Percentiles rank a stretch among this genome's conserved stretches.
Evolutionary conservation across 148 eudicot species (phyloP).

Genomic region (Chenopodium berlandieri): DNA sequence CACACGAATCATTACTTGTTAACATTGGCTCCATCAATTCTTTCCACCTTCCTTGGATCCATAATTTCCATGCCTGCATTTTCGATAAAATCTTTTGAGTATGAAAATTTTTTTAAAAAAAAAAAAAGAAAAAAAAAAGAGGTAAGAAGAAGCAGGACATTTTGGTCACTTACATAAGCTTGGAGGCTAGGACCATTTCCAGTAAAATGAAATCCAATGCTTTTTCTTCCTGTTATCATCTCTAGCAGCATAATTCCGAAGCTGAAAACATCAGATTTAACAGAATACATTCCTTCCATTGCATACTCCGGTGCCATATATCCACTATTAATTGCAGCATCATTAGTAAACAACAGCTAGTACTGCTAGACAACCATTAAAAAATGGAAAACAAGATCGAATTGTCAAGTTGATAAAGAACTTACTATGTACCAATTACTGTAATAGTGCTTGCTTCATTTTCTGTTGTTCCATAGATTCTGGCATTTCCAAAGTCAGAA

Average conservation of each 20-base stretch:
- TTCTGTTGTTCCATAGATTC: slow-evolving; percentile 33
- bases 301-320: slow-evolving; percentile 51
- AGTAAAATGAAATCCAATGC: slow-evolving; percentile 20
- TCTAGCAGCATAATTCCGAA: slow-evolving; percentile 42
- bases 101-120: background rate
- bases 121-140: background rate
- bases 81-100: background rate
- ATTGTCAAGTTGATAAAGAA: background rate
- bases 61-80: slow-evolving; percentile 37
- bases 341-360: background rate
- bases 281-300: slow-evolving; percentile 36
- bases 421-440: slow-evolving; percentile 42
- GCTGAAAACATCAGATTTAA: slow-evolving; percentile 44
- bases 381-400: background rate
- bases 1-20: background rate
- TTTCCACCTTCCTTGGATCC: slow-evolving; percentile 31
- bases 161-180: slow-evolving; percentile 27
- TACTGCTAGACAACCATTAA: too few species aligned
- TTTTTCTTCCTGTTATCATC: slow-evolving; percentile 36
- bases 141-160: background rate
- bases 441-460: slow-evolving; percentile 25
- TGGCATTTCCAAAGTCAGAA: slow-evolving; percentile 48
- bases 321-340: slow-evolving; percentile 28
- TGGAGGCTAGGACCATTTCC: slow-evolving; percentile 25
- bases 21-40: slow-evolving; percentile 33